phyloP scores from a whole-genome alignment of 305 asterid species.

The Salvia sclarea region DNA sequence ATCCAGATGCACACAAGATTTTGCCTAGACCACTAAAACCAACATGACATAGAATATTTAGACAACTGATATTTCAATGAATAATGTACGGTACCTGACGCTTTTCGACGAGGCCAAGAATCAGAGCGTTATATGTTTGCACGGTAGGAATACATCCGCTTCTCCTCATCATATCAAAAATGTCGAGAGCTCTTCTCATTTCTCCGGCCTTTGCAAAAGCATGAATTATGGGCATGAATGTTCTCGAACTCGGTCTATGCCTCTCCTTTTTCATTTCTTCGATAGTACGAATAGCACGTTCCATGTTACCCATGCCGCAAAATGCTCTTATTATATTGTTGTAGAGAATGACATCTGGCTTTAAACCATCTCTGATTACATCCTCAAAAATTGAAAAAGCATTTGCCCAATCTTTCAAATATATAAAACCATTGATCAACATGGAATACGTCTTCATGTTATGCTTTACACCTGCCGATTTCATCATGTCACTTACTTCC shows the following conservation, averaged over 20 bases:
- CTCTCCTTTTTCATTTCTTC: slow-evolving; percentile 89
- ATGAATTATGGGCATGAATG: slow-evolving; percentile 93
- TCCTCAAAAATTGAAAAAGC: slow-evolving; percentile 95
- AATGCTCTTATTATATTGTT: slow-evolving; percentile 83
- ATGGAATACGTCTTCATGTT: slow-evolving; percentile 96
- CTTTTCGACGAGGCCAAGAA: slow-evolving; percentile 89
- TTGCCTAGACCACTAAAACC: too few species aligned
- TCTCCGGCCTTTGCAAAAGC: slow-evolving; percentile 83
- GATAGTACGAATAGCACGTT: slow-evolving; percentile 81
- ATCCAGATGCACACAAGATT: too few species aligned
- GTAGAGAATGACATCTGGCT: slow-evolving; percentile 89
- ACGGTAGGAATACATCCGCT: slow-evolving; percentile 93
- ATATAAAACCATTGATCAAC: slow-evolving; percentile 88
- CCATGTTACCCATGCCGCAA: slow-evolving; percentile 94
- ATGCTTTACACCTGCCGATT: slow-evolving; percentile 69
- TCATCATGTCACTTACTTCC: slow-evolving; percentile 83
- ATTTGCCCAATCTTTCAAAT: slow-evolving; percentile 88
- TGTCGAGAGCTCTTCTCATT: slow-evolving; percentile 64
- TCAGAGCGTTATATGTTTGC: slow-evolving; percentile 78
- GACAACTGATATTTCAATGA: background rate
- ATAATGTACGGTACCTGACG: slow-evolving; percentile 53
- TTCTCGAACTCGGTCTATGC: slow-evolving; percentile 72
- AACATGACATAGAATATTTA: background rate
- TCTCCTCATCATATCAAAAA: slow-evolving; percentile 84
- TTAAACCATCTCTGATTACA: slow-evolving; percentile 71